phyloP scores from a whole-genome alignment of 352 stramenopile genomes.

The Phytopythium delawarense region DNA sequence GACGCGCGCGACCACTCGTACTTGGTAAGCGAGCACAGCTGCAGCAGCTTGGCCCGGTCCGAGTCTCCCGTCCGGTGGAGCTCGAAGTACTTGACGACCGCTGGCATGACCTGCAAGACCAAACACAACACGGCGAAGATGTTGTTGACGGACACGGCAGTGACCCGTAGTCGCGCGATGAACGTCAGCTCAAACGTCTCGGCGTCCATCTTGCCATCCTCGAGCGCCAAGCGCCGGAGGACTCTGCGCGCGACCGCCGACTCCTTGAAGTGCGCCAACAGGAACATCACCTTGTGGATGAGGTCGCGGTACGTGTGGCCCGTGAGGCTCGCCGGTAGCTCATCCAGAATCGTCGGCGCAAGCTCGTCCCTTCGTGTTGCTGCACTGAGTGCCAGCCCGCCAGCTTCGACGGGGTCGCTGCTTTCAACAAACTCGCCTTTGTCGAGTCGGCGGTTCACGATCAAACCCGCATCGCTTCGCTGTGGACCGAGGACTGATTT shows the following conservation, averaged over 20 bases:
- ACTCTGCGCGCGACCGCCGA: conserved; percentile 36
- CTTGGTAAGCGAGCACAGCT: conserved; percentile 53
- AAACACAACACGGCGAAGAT: conserved; percentile 51
- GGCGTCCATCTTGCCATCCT: conserved; percentile 37
- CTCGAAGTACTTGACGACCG: conserved; percentile 58
- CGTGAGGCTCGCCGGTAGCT: conserved; percentile 53
- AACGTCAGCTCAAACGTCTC: conserved; percentile 44
- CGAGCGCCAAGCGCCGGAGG: conserved; percentile 40
- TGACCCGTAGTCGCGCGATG: conserved; percentile 28
- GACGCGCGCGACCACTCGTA: conserved; percentile 69
- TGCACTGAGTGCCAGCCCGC: background rate
- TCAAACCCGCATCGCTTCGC: conserved; percentile 7
- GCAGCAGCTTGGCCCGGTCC: conserved; percentile 68
- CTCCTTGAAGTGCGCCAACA: conserved; percentile 68
- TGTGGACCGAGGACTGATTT: conserved; percentile 13
- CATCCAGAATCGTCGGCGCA: conserved; percentile 43
- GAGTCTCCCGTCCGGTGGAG: conserved; percentile 49
- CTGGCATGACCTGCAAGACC: conserved; percentile 47
- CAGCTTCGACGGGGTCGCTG: conserved; percentile 11
- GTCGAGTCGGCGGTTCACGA: conserved; percentile 30
- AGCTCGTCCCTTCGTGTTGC: conserved; percentile 14
- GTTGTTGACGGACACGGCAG: conserved; percentile 35
- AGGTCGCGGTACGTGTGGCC: conserved; percentile 66
- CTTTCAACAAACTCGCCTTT: conserved; percentile 37
- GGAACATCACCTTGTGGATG: conserved; percentile 57